phyloP scores from a whole-genome alignment of 1,284 basidiomycete genomes.

The Taiwanofungus camphoratus region DNA sequence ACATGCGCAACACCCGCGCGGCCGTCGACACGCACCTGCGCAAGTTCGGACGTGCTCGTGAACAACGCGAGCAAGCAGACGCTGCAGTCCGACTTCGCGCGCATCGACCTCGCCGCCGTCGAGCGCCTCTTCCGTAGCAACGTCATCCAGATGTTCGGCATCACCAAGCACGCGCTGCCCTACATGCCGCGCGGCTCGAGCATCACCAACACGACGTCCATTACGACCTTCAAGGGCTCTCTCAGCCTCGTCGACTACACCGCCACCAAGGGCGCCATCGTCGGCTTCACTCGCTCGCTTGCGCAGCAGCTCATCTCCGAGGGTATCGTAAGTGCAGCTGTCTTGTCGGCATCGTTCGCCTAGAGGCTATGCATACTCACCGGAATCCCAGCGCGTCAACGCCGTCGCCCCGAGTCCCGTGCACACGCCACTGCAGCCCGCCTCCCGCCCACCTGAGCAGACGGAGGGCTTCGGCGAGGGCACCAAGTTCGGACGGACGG shows the following conservation, averaged over 20 bases:
- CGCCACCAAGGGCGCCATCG: slow-evolving; percentile 53
- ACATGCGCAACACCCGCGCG: slow-evolving; percentile 28
- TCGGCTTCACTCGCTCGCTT: slow-evolving; percentile 50
- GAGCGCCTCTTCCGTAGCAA: slow-evolving; percentile 52
- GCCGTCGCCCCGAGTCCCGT: slow-evolving; percentile 50
- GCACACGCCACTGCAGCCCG: slow-evolving; percentile 49
- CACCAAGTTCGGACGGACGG: slow-evolving; percentile 38
- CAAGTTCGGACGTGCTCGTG: slow-evolving; percentile 50
- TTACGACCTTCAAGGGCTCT: slow-evolving; percentile 50
- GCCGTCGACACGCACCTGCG: slow-evolving; percentile 47
- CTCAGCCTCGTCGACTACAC: slow-evolving; percentile 46
- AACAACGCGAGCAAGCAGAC: slow-evolving; percentile 63
- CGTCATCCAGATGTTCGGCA: slow-evolving; percentile 51
- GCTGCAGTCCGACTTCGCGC: slow-evolving; percentile 31
- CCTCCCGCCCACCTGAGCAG: slow-evolving; percentile 43
- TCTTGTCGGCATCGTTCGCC: not conserved
- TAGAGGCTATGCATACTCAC: not conserved
- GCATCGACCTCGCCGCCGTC: slow-evolving; percentile 46
- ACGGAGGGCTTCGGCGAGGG: slow-evolving; percentile 41
- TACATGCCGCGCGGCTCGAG: slow-evolving; percentile 54
- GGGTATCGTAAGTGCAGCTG: slow-evolving; percentile 34
- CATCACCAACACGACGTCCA: slow-evolving; percentile 62
- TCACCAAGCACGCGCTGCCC: slow-evolving; percentile 50
- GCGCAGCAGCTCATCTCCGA: slow-evolving; percentile 51
- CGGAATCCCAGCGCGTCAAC: slow-evolving; percentile 37